A percentile compares a stretch with the other conserved stretches of the same genome.
These are phyloP conservation scores for Xanthoparmelia taractica DNA, from an alignment of 495 filamentous ascomycete species.

Conservation along the genomic window DNA sequence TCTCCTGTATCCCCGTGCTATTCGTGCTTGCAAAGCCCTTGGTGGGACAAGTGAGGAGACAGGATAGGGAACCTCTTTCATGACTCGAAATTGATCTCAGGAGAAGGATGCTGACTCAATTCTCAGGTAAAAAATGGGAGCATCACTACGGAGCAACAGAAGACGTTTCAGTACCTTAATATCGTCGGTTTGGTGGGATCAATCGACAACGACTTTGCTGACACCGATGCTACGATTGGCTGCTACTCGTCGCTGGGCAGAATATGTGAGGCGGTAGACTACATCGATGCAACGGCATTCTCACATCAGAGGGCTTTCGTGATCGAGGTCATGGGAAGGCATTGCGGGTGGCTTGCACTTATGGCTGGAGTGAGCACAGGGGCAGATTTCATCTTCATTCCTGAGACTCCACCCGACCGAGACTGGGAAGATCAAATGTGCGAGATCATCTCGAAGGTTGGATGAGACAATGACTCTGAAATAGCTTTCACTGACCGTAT, in stretches of 20 bases:
- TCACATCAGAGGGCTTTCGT: constrained; percentile 98
- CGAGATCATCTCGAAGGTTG: constrained; percentile 64
- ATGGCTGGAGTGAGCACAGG: constrained; percentile 95
- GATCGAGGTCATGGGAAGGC: constrained; percentile 98
- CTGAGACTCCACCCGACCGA: constrained; percentile 81
- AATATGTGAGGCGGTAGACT: constrained; percentile 91
- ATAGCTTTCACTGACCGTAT: constrained; percentile 31
- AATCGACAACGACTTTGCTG: constrained; percentile 97
- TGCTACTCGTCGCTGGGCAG: constrained; percentile 87
- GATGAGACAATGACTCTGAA: constrained; percentile 15
- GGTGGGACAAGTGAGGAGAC: neutral
- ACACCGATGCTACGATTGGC: constrained; percentile 95
- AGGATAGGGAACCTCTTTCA: neutral
- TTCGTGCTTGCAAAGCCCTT: neutral
- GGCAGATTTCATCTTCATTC: constrained; percentile 94
- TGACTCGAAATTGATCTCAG: neutral
- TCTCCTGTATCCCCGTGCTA: neutral
- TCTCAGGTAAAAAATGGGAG: constrained; percentile 2
- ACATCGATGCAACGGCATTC: constrained; percentile 91
- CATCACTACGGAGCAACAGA: constrained; percentile 59
- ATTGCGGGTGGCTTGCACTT: constrained; percentile 95
- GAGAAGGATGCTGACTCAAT: neutral
- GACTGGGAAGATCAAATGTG: constrained; percentile 93
- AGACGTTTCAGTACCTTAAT: constrained; percentile 73
- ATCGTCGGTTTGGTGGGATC: constrained; percentile 94